Evolutionary conservation across 352 stramenopile genomes (phyloP).

Genomic region (Thraustochytrium sp.): DNA sequence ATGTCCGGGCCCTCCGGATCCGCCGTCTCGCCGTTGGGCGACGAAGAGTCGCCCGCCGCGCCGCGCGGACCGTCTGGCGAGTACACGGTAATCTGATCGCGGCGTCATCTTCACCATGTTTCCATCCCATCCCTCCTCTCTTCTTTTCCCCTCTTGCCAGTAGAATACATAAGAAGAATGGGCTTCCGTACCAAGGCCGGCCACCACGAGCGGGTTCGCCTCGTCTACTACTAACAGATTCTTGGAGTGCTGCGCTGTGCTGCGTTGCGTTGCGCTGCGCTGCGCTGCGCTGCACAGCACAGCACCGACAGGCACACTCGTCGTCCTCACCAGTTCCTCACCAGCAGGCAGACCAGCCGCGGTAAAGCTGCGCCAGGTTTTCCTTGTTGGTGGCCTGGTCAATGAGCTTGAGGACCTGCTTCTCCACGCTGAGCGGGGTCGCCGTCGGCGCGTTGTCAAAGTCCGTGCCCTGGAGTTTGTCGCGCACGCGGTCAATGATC

Average conservation of each 20-base stretch:
- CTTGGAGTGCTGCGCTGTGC: too few relatives aligned
- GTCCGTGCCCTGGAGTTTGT: constrained; percentile 97
- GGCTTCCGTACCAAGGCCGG: too few relatives aligned
- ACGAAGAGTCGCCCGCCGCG: background rate
- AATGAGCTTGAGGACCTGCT: constrained; percentile 98
- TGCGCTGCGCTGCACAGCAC: too few relatives aligned
- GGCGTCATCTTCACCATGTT: too few relatives aligned
- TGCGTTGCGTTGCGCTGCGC: too few relatives aligned
- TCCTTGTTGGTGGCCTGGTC: constrained; percentile 94
- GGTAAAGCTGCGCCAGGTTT: constrained; percentile 98
- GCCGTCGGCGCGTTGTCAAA: constrained; percentile 61
- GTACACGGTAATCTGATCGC: background rate
- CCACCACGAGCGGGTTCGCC: too few relatives aligned
- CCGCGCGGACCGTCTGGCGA: background rate
- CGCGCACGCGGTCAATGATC: constrained; percentile 94
- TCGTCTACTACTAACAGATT: too few relatives aligned
- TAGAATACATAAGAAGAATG: too few relatives aligned
- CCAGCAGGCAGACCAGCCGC: constrained; percentile 92
- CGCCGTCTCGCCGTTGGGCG: background rate
- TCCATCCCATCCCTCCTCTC: too few relatives aligned
- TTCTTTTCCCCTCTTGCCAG: too few relatives aligned
- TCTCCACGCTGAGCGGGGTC: constrained; percentile 5
- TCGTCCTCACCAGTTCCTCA: constrained; percentile 45
- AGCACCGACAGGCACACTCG: too few relatives aligned
- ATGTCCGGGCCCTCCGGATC: background rate